Conservation (phyloP, 148 eudicot species). For the Rheum nobile region DNA sequence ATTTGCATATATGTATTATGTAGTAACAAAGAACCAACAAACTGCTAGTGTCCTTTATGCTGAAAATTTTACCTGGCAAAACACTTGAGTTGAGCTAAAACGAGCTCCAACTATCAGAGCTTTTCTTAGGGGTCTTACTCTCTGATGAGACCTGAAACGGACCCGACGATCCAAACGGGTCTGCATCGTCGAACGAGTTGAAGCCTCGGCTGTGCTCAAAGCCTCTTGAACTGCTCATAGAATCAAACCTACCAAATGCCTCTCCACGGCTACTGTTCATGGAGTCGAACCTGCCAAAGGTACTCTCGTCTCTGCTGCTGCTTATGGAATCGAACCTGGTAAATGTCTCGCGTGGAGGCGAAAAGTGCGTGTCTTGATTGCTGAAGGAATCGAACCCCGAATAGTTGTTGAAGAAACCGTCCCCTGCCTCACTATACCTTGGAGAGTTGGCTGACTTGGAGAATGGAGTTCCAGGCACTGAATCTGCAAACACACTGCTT, state of each 20-base stretch:
- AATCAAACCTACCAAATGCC: conserved; percentile 63
- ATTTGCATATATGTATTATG: neutral
- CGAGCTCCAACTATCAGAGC: conserved; percentile 68
- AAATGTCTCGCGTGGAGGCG: conserved; percentile 50
- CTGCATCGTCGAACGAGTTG: conserved; percentile 76
- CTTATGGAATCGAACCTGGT: conserved; percentile 69
- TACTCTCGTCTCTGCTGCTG: conserved; percentile 33
- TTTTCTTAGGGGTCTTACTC: conserved; percentile 45
- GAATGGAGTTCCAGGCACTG: conserved; percentile 71
- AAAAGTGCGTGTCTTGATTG: conserved; percentile 27
- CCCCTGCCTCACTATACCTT: conserved; percentile 50
- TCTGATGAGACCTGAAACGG: conserved; percentile 71
- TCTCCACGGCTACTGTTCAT: conserved; percentile 36
- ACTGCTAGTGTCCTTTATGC: neutral
- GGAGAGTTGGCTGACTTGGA: conserved; percentile 69
- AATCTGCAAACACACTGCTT: conserved; percentile 67
- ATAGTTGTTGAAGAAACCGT: conserved; percentile 50
- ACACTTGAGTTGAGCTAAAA: conserved; percentile 27
- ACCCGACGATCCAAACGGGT: conserved; percentile 88
- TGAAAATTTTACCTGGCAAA: neutral
- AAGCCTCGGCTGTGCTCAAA: conserved; percentile 50
- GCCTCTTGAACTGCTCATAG: conserved; percentile 55
- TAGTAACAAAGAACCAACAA: neutral
- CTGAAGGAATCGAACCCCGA: conserved; percentile 57
- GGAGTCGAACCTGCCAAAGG: conserved; percentile 45